Evolutionary conservation across 2,329 filamentous ascomycete genomes (phyloP), one percentile per base, ranked within the genome.

Genomic region (Achaetomium macrosporum): DNA sequence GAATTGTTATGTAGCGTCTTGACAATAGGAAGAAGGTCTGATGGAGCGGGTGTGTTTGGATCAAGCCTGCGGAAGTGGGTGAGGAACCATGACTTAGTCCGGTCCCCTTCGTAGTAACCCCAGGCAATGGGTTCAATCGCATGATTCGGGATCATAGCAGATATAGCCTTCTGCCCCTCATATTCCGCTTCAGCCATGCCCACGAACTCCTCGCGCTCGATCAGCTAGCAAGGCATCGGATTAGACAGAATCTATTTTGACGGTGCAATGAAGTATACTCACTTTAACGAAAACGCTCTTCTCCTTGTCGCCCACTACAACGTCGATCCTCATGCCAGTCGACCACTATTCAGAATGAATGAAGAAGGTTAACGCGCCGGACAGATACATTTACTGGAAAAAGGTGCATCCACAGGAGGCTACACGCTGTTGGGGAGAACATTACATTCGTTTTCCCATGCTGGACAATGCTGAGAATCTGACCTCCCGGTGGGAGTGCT

Each of bases 1-100:
- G 51, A 54, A n/a, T 44, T n/a, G 11, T 25, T 8, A 36, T 55
- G 53, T 3, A 44, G 19, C 25, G 41, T 30, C 33, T 7, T 25
- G 19, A 33, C 25, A 15, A 49, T 30, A 3, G 42, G 29, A 13
- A 44, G 29, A n/a, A 35, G n/a, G 8, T 33, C 8, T n/a, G 29
- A 20, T 6, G 15, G 17, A 36, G 12, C 11, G 11, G 7, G 33
- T 13, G 33, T 10, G 33, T 13, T 10, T 10, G 33, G 33, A 17
- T 19, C 8, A 16, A 46, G 17, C 7, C 9, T 7, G 12, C 35
- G 44, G 13, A 47, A 47, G 12, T 37, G 44, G 19, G 44, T 47
- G 5, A 39, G 33, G 10, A 37, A 47, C 33, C 19, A 37, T 6
- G 44, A 17, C 19, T 46, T 46, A 17, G 10, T 37, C 9, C 9